A percentile compares a stretch with the other conserved stretches of the same genome.
These are phyloP conservation scores for Lipomyces spencermartinsiae DNA, from an alignment of 805 yeast genomes.

Conservation along the genomic window DNA sequence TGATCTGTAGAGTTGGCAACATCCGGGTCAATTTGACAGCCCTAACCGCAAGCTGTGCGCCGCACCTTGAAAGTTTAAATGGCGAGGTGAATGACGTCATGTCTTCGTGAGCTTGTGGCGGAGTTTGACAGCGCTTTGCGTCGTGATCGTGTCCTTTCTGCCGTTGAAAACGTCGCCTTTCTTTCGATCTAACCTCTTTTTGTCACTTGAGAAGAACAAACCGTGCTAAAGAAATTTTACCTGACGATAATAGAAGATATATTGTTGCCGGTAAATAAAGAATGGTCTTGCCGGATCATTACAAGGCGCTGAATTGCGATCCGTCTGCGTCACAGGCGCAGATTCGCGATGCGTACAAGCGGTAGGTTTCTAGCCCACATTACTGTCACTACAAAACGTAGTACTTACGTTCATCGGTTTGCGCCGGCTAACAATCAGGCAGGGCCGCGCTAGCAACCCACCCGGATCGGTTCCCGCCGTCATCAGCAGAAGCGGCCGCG, in stretches of 20 bases:
- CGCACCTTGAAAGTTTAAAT: background rate
- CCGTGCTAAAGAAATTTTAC: no score
- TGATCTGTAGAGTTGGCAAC: no score
- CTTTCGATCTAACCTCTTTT: no score
- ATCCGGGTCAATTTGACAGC: background rate
- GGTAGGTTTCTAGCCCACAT: constrained; percentile 15
- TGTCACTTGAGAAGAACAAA: no score
- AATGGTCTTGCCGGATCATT: constrained; percentile 30
- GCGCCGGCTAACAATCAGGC: background rate
- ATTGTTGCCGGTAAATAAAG: background rate
- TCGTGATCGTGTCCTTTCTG: background rate
- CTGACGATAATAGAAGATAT: background rate
- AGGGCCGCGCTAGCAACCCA: constrained; percentile 41
- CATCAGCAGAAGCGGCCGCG: constrained; percentile 24
- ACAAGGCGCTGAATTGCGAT: constrained; percentile 20
- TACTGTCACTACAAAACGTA: background rate
- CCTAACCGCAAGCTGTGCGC: background rate
- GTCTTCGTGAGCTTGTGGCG: background rate
- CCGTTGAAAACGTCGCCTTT: no score
- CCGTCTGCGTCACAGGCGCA: constrained; percentile 33
- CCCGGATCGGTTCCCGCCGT: constrained; percentile 37
- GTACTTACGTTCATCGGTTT: background rate
- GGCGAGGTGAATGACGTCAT: background rate
- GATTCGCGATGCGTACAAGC: constrained; percentile 37
- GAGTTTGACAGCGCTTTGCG: background rate